These are phyloP conservation scores for Leccinum rimulosum DNA, from an alignment of 768 basidiomycete genomes.

Conservation along the genomic window DNA sequence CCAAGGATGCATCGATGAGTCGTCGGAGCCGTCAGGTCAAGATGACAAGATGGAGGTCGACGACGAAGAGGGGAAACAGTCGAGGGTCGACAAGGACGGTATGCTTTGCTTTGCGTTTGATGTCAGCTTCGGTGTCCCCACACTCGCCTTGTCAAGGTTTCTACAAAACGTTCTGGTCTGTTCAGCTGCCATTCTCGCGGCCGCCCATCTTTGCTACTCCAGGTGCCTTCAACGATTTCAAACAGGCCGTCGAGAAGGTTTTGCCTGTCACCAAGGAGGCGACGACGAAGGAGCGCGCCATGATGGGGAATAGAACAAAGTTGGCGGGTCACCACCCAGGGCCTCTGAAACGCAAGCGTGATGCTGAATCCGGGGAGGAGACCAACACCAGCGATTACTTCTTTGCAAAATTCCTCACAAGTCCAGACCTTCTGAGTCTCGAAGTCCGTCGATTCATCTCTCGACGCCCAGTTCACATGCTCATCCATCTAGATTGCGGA, in stretches of 20 bases:
- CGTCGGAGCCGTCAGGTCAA: constrained; percentile 31
- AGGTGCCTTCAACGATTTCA: constrained; percentile 61
- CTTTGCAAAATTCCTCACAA: constrained; percentile 92
- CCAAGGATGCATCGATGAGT: constrained; percentile 31
- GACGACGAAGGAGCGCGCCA: constrained; percentile 81
- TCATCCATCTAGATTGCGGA: constrained; percentile 67
- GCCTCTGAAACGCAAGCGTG: constrained; percentile 64
- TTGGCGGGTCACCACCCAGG: constrained; percentile 33
- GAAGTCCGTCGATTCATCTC: constrained; percentile 53
- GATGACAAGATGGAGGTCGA: constrained; percentile 67
- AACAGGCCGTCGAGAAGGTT: constrained; percentile 66
- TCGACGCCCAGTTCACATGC: constrained; percentile 10
- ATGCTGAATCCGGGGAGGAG: constrained; percentile 52
- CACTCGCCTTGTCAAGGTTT: constrained; percentile 49
- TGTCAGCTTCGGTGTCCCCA: neutral
- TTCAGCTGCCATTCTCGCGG: constrained; percentile 82
- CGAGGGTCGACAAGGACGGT: constrained; percentile 63
- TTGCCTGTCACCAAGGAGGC: constrained; percentile 81
- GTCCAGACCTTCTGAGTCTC: constrained; percentile 79
- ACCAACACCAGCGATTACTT: constrained; percentile 69
- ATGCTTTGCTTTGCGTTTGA: constrained; percentile 9
- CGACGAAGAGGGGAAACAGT: constrained; percentile 36
- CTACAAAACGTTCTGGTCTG: constrained; percentile 86
- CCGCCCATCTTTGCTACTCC: constrained; percentile 66
- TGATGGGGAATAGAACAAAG: constrained; percentile 78